Evolutionary conservation across 2,329 filamentous ascomycete genomes (phyloP).

Genomic region (Colletotrichum echinochloae): DNA sequence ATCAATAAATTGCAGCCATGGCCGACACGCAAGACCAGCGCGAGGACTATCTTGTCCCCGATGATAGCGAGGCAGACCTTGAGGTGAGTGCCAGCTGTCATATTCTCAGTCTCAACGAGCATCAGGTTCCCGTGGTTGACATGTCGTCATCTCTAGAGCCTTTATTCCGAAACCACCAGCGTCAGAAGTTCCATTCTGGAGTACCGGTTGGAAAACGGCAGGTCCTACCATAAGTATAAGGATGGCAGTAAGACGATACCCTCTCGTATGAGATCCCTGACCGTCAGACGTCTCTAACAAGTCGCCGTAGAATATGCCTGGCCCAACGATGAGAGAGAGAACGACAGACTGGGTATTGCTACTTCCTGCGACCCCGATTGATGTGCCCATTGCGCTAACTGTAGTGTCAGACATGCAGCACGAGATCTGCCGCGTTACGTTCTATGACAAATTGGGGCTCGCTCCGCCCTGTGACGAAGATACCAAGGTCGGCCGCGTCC

Average conservation of each 20-base stretch:
- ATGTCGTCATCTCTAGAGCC: neutral
- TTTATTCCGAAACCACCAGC: neutral
- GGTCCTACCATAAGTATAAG: slow-evolving; percentile 3
- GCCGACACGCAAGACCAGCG: neutral
- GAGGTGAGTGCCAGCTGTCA: neutral
- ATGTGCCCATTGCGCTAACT: neutral
- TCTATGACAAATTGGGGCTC: slow-evolving; percentile 40
- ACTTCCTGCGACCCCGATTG: neutral
- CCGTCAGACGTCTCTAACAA: neutral
- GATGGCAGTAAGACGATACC: neutral
- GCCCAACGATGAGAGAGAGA: slow-evolving; percentile 43
- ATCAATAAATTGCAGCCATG: neutral
- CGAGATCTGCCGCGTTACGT: slow-evolving; percentile 43
- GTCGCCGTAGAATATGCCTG: slow-evolving; percentile 40
- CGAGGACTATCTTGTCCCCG: neutral
- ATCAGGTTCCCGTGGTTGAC: neutral
- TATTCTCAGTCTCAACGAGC: rapidly evolving
- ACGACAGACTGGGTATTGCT: slow-evolving; percentile 15
- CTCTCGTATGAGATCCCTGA: neutral
- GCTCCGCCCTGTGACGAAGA: neutral
- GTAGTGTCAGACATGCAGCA: slow-evolving; percentile 43
- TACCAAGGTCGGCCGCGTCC: neutral
- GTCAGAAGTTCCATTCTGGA: neutral
- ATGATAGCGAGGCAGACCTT: neutral
- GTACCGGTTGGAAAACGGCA: neutral